phyloP scores from a whole-genome alignment of 1,284 basidiomycete genomes.

The Mycena sp. region DNA sequence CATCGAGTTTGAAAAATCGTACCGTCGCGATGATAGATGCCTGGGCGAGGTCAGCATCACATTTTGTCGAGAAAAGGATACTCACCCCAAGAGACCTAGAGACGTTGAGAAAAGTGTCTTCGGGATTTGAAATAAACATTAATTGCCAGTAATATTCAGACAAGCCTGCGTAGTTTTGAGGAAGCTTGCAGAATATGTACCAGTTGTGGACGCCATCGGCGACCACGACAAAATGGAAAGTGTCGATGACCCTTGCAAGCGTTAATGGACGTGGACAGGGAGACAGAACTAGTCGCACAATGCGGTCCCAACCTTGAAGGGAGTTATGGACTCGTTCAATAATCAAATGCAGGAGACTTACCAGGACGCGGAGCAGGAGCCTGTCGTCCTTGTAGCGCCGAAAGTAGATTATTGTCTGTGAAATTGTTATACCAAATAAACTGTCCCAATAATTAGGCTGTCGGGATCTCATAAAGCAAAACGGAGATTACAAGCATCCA shows the following conservation, averaged over 20 bases:
- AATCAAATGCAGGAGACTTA: too few species aligned
- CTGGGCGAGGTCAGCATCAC: too few species aligned
- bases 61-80: not conserved
- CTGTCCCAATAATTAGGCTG: not conserved
- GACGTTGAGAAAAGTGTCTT: not conserved
- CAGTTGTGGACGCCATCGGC: conserved; percentile 22
- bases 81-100: conserved; percentile 22
- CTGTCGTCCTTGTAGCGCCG: conserved; percentile 16
- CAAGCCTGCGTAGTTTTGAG: conserved; percentile 18
- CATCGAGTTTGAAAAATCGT: too few species aligned
- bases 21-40: not conserved
- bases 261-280: not conserved
- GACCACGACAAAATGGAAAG: conserved; percentile 25
- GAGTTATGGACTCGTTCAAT: too few species aligned
- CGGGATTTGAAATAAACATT: not conserved
- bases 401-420: conserved; percentile 22
- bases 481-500: conserved; percentile 24
- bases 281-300: not conserved
- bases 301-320: conserved; percentile 2
- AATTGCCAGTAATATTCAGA: conserved; percentile 8
- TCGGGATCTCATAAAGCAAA: too few species aligned
- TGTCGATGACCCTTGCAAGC: conserved; percentile 15
- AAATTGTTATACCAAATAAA: conserved; percentile 22
- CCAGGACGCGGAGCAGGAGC: conserved; percentile 7
- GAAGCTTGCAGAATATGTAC: conserved; percentile 24